Base-by-base conservation (phyloP, 768 basidiomycete species). In the Lyophyllum shimeji region DNA sequence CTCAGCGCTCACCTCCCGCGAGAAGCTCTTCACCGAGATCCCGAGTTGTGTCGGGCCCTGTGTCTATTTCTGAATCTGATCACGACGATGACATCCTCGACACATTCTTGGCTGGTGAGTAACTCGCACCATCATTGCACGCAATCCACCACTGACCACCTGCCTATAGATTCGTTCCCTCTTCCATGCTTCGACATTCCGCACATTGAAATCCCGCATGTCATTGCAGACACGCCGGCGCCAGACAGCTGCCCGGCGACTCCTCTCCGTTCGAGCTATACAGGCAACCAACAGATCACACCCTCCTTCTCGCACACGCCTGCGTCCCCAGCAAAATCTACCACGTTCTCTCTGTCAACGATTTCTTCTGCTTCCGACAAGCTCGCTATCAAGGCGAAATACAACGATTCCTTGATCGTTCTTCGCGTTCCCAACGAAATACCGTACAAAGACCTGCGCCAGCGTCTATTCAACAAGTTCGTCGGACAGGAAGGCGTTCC, bases 401-500 rank as follows among this genome's bases (percentile, higher is more conserved):
- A 82, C 60, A 79, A 82, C 61, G 78, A 83, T 58, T 73, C 79
- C 24, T 85, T 87, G 58, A 76, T 91, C 63, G 70, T 87, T 57
- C 76, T 91, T 49, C 84, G 86, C 43, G 69, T 79, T 7, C 69
- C 80, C 12, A 76, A 76, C 58, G 70, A 74, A 40, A 73, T 75
- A 55, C 43, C 77, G n/a, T 78, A 84, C 53, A 62, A 68, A 17
- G 82, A 84, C 44, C 62, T 90, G 15, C 84, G 85, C 56, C 71
- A 72, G 50, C 78, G 80, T 46, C 71, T 92, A 23, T 79, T 80
- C 58, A 81, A 85, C 52, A 90, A 89, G 63, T 85, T 91, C 64
- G 76, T 80, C n/a, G 74, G 77, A 21, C 81, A 84, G 62, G 86
- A 85, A 66, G 78, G 77, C 46, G 60, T 84, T 42, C 73, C 76